phyloP scores from a whole-genome alignment of 78 protist species.

The Pelomyxa schiedti region DNA sequence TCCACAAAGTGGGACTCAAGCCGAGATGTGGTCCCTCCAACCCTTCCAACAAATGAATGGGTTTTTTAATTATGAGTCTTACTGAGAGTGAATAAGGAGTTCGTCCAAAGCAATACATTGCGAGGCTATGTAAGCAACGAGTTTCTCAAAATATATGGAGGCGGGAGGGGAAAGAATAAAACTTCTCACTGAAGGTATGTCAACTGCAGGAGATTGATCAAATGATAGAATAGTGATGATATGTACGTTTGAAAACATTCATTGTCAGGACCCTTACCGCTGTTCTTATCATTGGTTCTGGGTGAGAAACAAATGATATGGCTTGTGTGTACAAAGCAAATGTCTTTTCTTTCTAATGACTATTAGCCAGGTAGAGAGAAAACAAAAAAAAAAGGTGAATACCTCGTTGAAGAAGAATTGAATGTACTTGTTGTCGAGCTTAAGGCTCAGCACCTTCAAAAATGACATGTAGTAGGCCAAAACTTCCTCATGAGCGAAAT shows the following conservation, averaged over 20 bases:
- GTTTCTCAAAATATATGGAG: constrained; percentile 67
- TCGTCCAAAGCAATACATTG: constrained; percentile 19
- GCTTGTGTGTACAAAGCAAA: constrained; percentile 87
- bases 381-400: too few relatives aligned
- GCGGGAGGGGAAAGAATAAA: constrained; percentile 55
- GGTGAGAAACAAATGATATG: constrained; percentile 73
- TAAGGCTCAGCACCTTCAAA: constrained; percentile 68
- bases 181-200: constrained; percentile 28
- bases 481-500: constrained; percentile 69
- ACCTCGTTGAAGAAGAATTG: constrained; percentile 77
- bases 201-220: constrained; percentile 9
- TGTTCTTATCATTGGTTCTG: constrained; percentile 75
- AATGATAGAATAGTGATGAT: too few relatives aligned
- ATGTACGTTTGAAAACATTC: constrained; percentile 59
- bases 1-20: constrained; percentile 34
- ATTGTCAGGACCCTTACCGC: constrained; percentile 81
- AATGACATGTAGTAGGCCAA: constrained; percentile 77
- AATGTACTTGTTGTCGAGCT: constrained; percentile 51
- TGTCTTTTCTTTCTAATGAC: constrained; percentile 55
- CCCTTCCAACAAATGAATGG: too few relatives aligned
- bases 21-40: too few relatives aligned
- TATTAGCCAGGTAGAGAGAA: too few relatives aligned
- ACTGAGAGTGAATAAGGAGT: constrained; percentile 1
- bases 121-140: constrained; percentile 54
- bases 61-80: too few relatives aligned